Base-by-base conservation (phyloP, 2,329 filamentous ascomycete species). In the Ophiostoma piceae region DNA sequence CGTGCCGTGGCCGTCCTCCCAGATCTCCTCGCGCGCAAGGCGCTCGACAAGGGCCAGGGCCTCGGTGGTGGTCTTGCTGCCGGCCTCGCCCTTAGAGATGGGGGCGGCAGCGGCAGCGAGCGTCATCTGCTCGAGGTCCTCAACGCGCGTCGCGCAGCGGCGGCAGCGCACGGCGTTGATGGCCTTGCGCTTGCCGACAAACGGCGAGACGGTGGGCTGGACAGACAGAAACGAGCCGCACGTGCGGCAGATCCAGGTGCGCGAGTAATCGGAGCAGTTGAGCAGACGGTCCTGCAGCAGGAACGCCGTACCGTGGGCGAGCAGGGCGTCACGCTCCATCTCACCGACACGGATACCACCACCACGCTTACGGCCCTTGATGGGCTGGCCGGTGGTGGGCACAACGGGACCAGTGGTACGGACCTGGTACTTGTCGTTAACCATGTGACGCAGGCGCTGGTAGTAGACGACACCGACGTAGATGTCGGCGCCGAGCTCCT, bases 381-480 rank as follows among this genome's bases (percentile, higher is more conserved):
- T 95, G 57, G 95, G 95, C 79, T 99, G 95, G 41, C 94, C 94
- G 0, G 94, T 98, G 19, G 95, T 88, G 32, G 90, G 87, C 69
- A 95, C 95, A 62, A 97, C 90, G 0, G 94, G 94, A 69, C 95
- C 95, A 0, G 95, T 98, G 2, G 95, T 98, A 80, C 95, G 89
- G 70, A 98, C 95, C 80, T 99, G 95, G 84, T 92, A 99, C 81
- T 99, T 99, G 81, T 99, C 95, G 86, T 97, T 98, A 70, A 99
- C 95, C 95, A 99, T 99, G 89, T 99, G 95, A 79, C 95, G 87
- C 72, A 99, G 86, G 79, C 95, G 90, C 81, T 99, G 95, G 84
- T 99, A 99, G 84, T 98, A 98, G 72, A 99, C 95, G 12, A 97
- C 89, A 66, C 95, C 95, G 71, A 98, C 88, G 82, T 96, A 99